These are phyloP conservation scores for Alternaria sp. DNA, from an alignment of 2,329 filamentous ascomycete genomes.

Conservation along the genomic window DNA sequence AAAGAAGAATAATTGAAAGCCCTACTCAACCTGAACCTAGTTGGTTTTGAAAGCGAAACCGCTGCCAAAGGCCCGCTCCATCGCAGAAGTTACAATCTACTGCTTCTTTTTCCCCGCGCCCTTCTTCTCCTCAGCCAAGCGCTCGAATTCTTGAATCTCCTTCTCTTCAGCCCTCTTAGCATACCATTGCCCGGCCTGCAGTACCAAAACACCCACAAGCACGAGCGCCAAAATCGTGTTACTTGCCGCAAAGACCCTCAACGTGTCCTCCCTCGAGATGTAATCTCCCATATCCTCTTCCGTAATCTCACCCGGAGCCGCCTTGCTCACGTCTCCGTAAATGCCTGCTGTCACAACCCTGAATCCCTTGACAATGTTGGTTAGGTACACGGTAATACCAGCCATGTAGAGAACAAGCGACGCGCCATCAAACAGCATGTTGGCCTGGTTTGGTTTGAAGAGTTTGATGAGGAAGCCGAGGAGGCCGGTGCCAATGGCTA, in stretches of 20 bases:
- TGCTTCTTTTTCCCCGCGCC: constrained; percentile 49
- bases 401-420: constrained; percentile 79
- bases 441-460: constrained; percentile 90
- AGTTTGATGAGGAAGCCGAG: constrained; percentile 92
- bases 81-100: constrained; percentile 14
- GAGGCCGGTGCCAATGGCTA: constrained; percentile 87
- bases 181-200: constrained; percentile 99
- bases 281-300: constrained; percentile 64
- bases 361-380: constrained; percentile 96
- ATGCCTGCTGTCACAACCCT: constrained; percentile 78
- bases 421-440: constrained; percentile 90
- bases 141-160: constrained; percentile 73
- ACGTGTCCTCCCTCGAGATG: constrained; percentile 83
- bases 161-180: constrained; percentile 91
- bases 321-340: constrained; percentile 62
- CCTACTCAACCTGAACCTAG: not conserved
- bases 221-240: constrained; percentile 96
- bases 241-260: constrained; percentile 90
- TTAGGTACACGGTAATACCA: constrained; percentile 89
- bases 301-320: constrained; percentile 42
- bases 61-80: not conserved
- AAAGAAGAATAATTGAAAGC: not conserved
- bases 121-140: constrained; percentile 49
- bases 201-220: constrained; percentile 85
- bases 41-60: not conserved